These are phyloP conservation scores for Aspergillus japonicus DNA, from an alignment of 2,329 filamentous ascomycete species.

Conservation along the genomic window DNA sequence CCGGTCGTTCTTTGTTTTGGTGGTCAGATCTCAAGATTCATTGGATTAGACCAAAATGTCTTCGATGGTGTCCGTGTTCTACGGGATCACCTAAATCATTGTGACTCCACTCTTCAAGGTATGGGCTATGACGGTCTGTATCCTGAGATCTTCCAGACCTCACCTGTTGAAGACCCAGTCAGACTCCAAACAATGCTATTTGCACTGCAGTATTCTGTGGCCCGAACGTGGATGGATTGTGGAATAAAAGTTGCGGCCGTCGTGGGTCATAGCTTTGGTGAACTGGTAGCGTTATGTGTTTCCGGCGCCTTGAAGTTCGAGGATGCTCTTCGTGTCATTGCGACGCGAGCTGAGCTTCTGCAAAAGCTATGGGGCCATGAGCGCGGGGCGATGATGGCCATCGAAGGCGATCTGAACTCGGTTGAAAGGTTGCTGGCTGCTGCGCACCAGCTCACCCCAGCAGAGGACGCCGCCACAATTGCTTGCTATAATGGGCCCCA, in stretches of 20 bases:
- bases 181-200: slow-evolving; percentile 40
- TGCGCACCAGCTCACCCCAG: too few relatives aligned
- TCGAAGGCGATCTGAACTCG: too few relatives aligned
- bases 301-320: too few relatives aligned
- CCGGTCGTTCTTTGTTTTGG: slow-evolving; percentile 42
- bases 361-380: too few relatives aligned
- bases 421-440: too few relatives aligned
- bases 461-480: not conserved
- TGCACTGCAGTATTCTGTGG: slow-evolving; percentile 40
- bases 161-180: slow-evolving; percentile 20
- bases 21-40: slow-evolving; percentile 36
- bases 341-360: too few relatives aligned
- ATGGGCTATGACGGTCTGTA: slow-evolving; percentile 36
- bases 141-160: slow-evolving; percentile 30
- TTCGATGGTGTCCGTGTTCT: slow-evolving; percentile 28
- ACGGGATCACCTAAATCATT: slow-evolving; percentile 31
- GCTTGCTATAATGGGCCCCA: not conserved
- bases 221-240: slow-evolving; percentile 40
- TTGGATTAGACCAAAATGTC: slow-evolving; percentile 28
- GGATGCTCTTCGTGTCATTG: too few relatives aligned
- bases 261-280: too few relatives aligned
- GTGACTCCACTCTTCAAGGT: not conserved
- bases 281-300: too few relatives aligned
- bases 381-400: too few relatives aligned
- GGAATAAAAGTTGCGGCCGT: slow-evolving; percentile 18